A percentile compares a stretch with the other conserved stretches of the same genome.
Conservation (phyloP, 306 rosid genomes). For the Ochetophila trinervis region DNA sequence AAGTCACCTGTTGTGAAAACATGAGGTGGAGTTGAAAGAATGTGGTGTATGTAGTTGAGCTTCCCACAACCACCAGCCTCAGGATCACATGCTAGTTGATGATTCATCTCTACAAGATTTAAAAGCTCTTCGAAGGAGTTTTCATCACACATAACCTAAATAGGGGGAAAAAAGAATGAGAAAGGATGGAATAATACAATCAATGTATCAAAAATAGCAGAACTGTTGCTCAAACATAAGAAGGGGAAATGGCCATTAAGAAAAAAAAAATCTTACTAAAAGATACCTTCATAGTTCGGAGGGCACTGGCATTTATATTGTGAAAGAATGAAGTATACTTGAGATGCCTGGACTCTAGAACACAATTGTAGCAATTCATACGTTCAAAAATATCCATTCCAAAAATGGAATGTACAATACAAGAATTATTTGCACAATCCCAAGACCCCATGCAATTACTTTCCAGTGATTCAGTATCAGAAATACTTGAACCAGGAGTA, state of each 20-base stretch:
- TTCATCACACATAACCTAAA: constrained; percentile 60
- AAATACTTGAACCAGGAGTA: constrained; percentile 49
- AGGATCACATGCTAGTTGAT: constrained; percentile 82
- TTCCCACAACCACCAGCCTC: constrained; percentile 89
- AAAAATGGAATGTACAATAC: constrained; percentile 86
- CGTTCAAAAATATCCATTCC: constrained; percentile 89
- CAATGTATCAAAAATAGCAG: constrained; percentile 20
- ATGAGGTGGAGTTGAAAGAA: constrained; percentile 77
- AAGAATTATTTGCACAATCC: constrained; percentile 76
- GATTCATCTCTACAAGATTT: constrained; percentile 83
- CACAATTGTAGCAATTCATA: constrained; percentile 85
- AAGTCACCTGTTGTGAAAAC: constrained; percentile 85
- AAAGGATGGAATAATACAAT: constrained; percentile 14
- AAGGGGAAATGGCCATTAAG: no score
- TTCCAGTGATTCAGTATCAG: constrained; percentile 65
- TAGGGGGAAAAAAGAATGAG: constrained; percentile 25
- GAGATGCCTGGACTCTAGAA: constrained; percentile 74
- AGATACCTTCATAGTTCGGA: constrained; percentile 83
- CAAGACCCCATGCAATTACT: constrained; percentile 63
- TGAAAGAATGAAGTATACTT: constrained; percentile 95
- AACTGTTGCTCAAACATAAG: constrained; percentile 20
- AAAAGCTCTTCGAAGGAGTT: constrained; percentile 78
- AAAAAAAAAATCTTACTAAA: not conserved
- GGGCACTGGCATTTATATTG: constrained; percentile 91
- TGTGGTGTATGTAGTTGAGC: constrained; percentile 83